Evolutionary conservation across 2,329 filamentous ascomycete species (phyloP).

Genomic region (Aureobasidium vineae): DNA sequence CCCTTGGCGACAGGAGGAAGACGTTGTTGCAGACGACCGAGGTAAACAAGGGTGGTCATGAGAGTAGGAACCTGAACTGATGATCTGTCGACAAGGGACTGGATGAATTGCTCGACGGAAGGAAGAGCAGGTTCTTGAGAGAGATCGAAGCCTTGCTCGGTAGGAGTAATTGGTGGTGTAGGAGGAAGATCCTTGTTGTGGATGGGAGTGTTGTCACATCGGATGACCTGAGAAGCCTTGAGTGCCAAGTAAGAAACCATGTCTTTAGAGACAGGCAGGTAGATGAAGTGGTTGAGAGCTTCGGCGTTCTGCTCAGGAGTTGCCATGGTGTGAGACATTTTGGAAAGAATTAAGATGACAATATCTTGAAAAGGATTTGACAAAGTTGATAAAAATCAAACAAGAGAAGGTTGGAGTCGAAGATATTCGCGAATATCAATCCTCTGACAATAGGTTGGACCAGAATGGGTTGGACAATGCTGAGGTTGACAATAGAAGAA

Average conservation of each 20-base stretch:
- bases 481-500: slow-evolving; percentile 31
- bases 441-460: slow-evolving; percentile 30
- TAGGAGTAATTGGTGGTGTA: slow-evolving; percentile 60
- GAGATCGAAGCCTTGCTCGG: slow-evolving; percentile 46
- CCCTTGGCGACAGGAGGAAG: slow-evolving; percentile 94
- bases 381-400: slow-evolving; percentile 6
- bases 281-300: slow-evolving; percentile 78
- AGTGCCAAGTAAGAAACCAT: slow-evolving; percentile 77
- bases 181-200: slow-evolving; percentile 53
- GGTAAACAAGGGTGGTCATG: slow-evolving; percentile 95
- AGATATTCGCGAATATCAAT: slow-evolving; percentile 33
- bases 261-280: slow-evolving; percentile 67
- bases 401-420: slow-evolving; percentile 16
- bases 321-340: slow-evolving; percentile 48
- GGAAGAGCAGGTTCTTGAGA: slow-evolving; percentile 57
- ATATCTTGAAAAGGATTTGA: slow-evolving; percentile 9
- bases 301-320: slow-evolving; percentile 60
- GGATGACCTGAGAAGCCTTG: slow-evolving; percentile 74
- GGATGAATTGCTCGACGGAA: slow-evolving; percentile 86
- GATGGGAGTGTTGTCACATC: slow-evolving; percentile 60
- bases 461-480: slow-evolving; percentile 27
- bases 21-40: slow-evolving; percentile 75
- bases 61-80: slow-evolving; percentile 97
- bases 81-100: slow-evolving; percentile 82
- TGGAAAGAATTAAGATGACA: slow-evolving; percentile 28